Evolutionary conservation across 495 filamentous ascomycete species (phyloP).

Genomic region (Viridothelium virens): DNA sequence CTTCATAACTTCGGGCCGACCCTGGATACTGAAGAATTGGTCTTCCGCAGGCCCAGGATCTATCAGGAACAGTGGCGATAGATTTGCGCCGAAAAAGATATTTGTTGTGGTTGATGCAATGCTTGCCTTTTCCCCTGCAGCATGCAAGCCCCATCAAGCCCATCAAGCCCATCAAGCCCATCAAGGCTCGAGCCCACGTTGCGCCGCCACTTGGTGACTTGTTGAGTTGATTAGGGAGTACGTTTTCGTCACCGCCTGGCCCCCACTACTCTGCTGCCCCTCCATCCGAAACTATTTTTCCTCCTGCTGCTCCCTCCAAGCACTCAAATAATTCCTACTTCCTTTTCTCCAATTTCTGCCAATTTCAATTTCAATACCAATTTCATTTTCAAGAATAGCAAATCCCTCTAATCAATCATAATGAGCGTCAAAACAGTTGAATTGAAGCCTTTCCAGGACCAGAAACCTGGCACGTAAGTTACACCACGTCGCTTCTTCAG

Average conservation of each 20-base stretch:
- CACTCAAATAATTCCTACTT: not conserved
- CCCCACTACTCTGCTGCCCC: not conserved
- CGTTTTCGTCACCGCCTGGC: not conserved
- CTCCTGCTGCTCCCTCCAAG: not conserved
- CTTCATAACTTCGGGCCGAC: no score
- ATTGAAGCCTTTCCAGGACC: slow-evolving; percentile 76
- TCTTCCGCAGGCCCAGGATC: no score
- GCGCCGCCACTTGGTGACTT: no score
- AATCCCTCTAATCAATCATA: slow-evolving; percentile 7
- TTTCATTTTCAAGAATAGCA: not conserved
- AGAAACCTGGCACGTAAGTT: slow-evolving; percentile 98
- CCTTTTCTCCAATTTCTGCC: not conserved
- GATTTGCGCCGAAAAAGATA: no score
- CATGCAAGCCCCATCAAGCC: no score
- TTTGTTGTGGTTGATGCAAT: no score
- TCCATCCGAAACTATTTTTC: slow-evolving; percentile 7
- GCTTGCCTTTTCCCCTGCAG: no score
- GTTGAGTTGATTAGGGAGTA: no score
- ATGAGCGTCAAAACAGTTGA: slow-evolving; percentile 73
- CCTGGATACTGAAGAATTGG: no score
- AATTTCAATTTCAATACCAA: not conserved
- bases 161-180: no score
- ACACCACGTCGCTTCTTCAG: slow-evolving; percentile 10
- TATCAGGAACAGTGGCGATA: no score
- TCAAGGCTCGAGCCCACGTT: no score